Conservation (phyloP, 1,139 yeast species). For the Zygoascus hellenicus region DNA sequence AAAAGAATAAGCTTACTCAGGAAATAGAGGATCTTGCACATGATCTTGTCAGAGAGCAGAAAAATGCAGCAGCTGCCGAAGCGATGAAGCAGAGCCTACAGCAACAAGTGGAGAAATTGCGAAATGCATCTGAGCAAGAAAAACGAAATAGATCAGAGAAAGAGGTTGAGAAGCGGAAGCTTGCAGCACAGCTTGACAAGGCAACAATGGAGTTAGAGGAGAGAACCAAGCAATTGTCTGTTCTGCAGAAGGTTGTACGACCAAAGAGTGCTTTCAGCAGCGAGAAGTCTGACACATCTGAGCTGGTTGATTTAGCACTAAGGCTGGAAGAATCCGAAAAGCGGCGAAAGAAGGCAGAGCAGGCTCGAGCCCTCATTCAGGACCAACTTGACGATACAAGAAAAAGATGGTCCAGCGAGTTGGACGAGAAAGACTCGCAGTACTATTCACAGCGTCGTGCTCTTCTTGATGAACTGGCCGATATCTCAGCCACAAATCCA, state of each 20-base stretch:
- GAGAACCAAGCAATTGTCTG: slow-evolving; percentile 25
- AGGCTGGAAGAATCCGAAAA: slow-evolving; percentile 28
- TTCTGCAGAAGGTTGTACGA: slow-evolving; percentile 26
- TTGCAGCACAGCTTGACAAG: slow-evolving; percentile 23
- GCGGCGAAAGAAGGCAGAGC: slow-evolving; percentile 28
- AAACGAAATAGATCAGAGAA: slow-evolving; percentile 28
- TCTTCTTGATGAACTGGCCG: slow-evolving; percentile 24
- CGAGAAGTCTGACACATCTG: slow-evolving; percentile 15
- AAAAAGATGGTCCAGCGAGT: slow-evolving; percentile 26
- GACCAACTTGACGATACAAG: slow-evolving; percentile 30
- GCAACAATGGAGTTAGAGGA: slow-evolving; percentile 26
- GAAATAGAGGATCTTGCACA: slow-evolving; percentile 63
- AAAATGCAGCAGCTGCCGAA: slow-evolving; percentile 25
- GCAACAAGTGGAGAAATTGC: slow-evolving; percentile 23
- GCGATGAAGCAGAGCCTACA: slow-evolving; percentile 22
- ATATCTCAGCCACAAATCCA: slow-evolving; percentile 15
- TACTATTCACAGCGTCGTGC: slow-evolving; percentile 26
- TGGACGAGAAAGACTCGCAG: slow-evolving; percentile 25
- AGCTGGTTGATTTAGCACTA: slow-evolving; percentile 28
- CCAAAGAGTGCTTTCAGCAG: slow-evolving; percentile 17
- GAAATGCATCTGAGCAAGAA: slow-evolving; percentile 24
- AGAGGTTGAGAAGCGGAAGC: slow-evolving; percentile 28
- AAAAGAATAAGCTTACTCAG: slow-evolving; percentile 63
- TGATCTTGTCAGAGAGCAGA: slow-evolving; percentile 29
- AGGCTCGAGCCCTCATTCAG: slow-evolving; percentile 26